Evolutionary conservation across 1,139 yeast genomes (phyloP).

Genomic region (Lodderomyces beijingensis): DNA sequence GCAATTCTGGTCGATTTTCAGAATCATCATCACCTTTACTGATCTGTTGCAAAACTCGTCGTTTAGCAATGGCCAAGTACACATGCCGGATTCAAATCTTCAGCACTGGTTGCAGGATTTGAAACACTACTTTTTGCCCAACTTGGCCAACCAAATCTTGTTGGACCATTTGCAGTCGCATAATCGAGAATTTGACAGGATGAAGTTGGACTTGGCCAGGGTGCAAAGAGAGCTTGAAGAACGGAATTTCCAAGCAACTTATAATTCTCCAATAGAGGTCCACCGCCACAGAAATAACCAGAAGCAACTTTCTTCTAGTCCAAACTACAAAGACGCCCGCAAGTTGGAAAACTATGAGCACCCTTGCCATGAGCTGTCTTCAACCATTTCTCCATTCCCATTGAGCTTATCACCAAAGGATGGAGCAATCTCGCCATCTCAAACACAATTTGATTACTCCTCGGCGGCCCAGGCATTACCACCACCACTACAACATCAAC

Average conservation of each 20-base stretch:
- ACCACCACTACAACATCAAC: constrained; percentile 2
- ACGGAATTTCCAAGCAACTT: background rate
- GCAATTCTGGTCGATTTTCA: constrained; percentile 26
- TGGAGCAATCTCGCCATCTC: constrained; percentile 3
- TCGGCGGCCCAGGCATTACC: constrained; percentile 1
- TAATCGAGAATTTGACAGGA: constrained; percentile 11
- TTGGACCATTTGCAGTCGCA: constrained; percentile 11
- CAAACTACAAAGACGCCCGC: background rate
- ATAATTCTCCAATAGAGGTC: background rate
- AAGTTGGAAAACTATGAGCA: background rate
- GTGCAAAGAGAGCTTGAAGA: constrained; percentile 9
- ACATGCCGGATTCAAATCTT: constrained; percentile 7
- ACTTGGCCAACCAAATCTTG: constrained; percentile 10
- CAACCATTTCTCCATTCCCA: constrained; percentile 13
- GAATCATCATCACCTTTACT: constrained; percentile 16
- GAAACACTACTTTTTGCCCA: constrained; percentile 12
- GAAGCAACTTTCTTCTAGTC: constrained; percentile 1
- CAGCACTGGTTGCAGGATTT: constrained; percentile 12
- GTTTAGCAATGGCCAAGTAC: constrained; percentile 6
- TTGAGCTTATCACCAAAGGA: constrained; percentile 7
- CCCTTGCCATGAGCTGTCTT: no score
- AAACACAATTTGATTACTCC: constrained; percentile 1
- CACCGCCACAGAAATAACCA: constrained; percentile 1
- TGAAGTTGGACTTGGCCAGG: constrained; percentile 10
- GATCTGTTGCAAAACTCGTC: constrained; percentile 12